phyloP scores from a whole-genome alignment of 2,329 filamentous ascomycete species.

The Neonectria sp. region DNA sequence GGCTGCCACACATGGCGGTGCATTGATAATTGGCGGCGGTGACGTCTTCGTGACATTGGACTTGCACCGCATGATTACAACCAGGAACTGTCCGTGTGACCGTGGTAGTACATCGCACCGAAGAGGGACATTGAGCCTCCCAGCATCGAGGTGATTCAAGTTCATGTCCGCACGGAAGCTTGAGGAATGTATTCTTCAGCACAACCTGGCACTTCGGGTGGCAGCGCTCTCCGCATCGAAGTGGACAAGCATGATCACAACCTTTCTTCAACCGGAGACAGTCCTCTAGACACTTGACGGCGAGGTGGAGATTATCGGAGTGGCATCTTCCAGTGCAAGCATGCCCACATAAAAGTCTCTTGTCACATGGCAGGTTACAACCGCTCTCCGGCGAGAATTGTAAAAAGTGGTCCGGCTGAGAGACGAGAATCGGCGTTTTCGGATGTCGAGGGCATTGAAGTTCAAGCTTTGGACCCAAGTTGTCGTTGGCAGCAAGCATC shows the following conservation, averaged over 20 bases:
- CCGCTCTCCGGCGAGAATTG: constrained; percentile 74
- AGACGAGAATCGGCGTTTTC: constrained; percentile 64
- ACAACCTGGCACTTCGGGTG: constrained; percentile 53
- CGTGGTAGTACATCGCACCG: not conserved
- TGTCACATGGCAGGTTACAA: constrained; percentile 66
- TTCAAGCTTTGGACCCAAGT: constrained; percentile 66
- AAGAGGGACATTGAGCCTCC: not conserved
- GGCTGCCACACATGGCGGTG: not conserved
- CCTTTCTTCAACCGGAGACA: constrained; percentile 59
- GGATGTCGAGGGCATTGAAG: constrained; percentile 75
- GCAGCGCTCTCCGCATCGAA: constrained; percentile 61
- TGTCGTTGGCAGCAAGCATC: constrained; percentile 62
- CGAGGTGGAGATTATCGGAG: constrained; percentile 62
- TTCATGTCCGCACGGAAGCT: not conserved
- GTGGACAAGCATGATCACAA: constrained; percentile 62
- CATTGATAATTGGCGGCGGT: not conserved
- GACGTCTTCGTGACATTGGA: not conserved
- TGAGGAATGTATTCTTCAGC: constrained; percentile 38
- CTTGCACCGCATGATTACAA: not conserved
- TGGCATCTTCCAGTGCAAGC: constrained; percentile 63
- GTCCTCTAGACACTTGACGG: constrained; percentile 60
- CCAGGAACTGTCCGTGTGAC: not conserved
- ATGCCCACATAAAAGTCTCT: constrained; percentile 65
- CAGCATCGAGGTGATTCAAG: not conserved
- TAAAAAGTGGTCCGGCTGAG: constrained; percentile 70